These are phyloP conservation scores for Jacaranda copaia DNA, from an alignment of 257 asterid species.

Conservation along the genomic window DNA sequence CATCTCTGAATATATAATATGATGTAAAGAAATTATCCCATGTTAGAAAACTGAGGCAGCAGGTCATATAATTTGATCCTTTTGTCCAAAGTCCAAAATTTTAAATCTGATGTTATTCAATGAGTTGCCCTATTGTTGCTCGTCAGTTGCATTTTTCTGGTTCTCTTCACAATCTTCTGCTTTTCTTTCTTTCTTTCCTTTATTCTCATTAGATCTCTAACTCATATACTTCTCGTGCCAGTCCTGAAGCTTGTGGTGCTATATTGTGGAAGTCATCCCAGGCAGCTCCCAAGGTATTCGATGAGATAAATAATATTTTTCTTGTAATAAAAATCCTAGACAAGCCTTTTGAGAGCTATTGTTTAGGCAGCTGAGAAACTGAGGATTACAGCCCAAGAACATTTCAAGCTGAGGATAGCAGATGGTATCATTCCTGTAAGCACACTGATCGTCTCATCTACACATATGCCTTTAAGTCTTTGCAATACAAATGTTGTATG, in stretches of 20 bases:
- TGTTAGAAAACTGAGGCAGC: no score
- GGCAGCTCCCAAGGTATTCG: slow-evolving; percentile 61
- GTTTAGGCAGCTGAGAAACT: slow-evolving; percentile 64
- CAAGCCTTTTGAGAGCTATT: background rate
- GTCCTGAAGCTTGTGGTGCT: slow-evolving; percentile 74
- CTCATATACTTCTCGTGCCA: slow-evolving; percentile 14
- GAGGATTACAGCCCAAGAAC: slow-evolving; percentile 63
- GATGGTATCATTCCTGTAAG: slow-evolving; percentile 67
- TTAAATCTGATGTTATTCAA: no score
- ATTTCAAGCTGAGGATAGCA: slow-evolving; percentile 52
- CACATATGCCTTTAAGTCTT: no score
- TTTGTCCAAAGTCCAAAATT: no score
- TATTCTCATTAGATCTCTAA: background rate
- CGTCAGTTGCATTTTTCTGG: background rate
- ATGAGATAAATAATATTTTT: background rate
- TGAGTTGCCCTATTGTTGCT: background rate
- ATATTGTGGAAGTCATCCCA: slow-evolving; percentile 59
- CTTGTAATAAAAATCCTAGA: background rate
- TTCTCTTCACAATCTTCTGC: background rate
- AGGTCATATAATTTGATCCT: no score
- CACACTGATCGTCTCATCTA: no score
- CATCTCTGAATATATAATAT: no score
- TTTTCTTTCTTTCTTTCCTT: background rate
- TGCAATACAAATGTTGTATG: no score
- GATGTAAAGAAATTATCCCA: no score